phyloP scores from a whole-genome alignment of 2,329 filamentous ascomycete genomes.

The Penicillium decumbens region DNA sequence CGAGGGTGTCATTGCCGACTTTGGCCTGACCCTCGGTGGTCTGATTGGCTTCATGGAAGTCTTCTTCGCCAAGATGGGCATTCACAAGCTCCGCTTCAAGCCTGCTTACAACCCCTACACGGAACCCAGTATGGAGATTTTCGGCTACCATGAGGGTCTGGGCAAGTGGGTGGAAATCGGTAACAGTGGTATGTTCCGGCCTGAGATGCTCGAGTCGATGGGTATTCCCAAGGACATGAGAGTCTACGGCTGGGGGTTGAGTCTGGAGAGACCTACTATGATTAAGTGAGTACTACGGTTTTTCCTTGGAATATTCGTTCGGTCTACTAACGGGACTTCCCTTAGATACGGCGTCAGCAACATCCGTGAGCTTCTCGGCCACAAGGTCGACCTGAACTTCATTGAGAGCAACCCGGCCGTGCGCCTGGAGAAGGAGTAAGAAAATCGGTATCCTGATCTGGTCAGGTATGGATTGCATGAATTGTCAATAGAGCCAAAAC shows the following conservation, averaged over 20 bases:
- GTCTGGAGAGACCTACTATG: slow-evolving; percentile 93
- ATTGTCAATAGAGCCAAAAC: slow-evolving; percentile 17
- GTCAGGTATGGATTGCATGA: slow-evolving; percentile 4
- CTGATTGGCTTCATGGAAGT: slow-evolving; percentile 91
- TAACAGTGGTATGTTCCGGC: slow-evolving; percentile 97
- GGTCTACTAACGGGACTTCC: slow-evolving; percentile 5
- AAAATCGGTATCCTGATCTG: slow-evolving; percentile 3
- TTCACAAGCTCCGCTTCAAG: slow-evolving; percentile 84
- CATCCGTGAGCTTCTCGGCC: slow-evolving; percentile 85
- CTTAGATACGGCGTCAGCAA: slow-evolving; percentile 68
- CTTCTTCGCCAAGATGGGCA: slow-evolving; percentile 96
- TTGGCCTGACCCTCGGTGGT: slow-evolving; percentile 83
- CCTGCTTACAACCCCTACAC: slow-evolving; percentile 95
- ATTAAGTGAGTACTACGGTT: slow-evolving; percentile 65
- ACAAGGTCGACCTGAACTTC: slow-evolving; percentile 92
- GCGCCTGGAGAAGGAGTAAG: slow-evolving; percentile 75
- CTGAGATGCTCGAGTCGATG: slow-evolving; percentile 95
- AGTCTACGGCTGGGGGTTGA: slow-evolving; percentile 91
- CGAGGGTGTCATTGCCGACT: slow-evolving; percentile 97
- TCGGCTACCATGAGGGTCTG: slow-evolving; percentile 85
- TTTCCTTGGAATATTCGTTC: neutral
- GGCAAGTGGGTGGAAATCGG: slow-evolving; percentile 95
- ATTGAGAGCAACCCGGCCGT: slow-evolving; percentile 90
- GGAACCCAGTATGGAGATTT: slow-evolving; percentile 97
- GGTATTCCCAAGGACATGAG: slow-evolving; percentile 85